These are phyloP conservation scores for Myxozyma mucilagina DNA, from an alignment of 805 yeast genomes.

Conservation along the genomic window DNA sequence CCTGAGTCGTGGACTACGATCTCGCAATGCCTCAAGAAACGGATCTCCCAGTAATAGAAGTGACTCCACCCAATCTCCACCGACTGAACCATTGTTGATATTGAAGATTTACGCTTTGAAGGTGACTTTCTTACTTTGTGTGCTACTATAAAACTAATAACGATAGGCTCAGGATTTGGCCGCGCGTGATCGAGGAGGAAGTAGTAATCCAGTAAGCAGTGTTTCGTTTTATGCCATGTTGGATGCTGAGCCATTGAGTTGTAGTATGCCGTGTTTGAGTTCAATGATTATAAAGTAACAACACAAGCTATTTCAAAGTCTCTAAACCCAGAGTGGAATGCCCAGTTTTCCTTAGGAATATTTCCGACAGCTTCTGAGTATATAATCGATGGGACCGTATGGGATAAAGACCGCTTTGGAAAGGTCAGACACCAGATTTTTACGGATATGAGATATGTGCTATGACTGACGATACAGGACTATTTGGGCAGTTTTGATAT, in stretches of 20 bases:
- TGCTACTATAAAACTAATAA: neutral
- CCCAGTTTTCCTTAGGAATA: slow-evolving; percentile 54
- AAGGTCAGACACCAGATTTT: slow-evolving; percentile 25
- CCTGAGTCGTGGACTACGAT: slow-evolving; percentile 1
- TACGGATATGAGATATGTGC: neutral
- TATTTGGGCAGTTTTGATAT: slow-evolving; percentile 30
- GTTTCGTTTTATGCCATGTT: neutral
- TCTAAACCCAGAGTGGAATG: slow-evolving; percentile 77
- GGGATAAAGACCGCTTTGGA: slow-evolving; percentile 36
- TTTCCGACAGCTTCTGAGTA: slow-evolving; percentile 14
- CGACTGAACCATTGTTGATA: slow-evolving; percentile 7
- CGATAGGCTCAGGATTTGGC: slow-evolving; percentile 27
- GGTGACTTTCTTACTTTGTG: neutral
- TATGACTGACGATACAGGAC: slow-evolving; percentile 6
- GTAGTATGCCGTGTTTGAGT: slow-evolving; percentile 34
- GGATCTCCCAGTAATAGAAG: slow-evolving; percentile 4
- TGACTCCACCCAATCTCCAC: slow-evolving; percentile 6
- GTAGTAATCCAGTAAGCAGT: slow-evolving; percentile 30
- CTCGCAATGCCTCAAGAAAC: slow-evolving; percentile 6
- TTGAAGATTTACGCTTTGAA: slow-evolving; percentile 17
- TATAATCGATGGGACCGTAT: slow-evolving; percentile 31
- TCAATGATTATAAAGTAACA: slow-evolving; percentile 37
- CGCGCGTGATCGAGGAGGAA: slow-evolving; percentile 23
- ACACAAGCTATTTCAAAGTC: slow-evolving; percentile 67
- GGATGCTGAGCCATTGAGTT: neutral